Conservation (phyloP, 352 stramenopile species). For the Globisporangium rhizosaccharum region DNA sequence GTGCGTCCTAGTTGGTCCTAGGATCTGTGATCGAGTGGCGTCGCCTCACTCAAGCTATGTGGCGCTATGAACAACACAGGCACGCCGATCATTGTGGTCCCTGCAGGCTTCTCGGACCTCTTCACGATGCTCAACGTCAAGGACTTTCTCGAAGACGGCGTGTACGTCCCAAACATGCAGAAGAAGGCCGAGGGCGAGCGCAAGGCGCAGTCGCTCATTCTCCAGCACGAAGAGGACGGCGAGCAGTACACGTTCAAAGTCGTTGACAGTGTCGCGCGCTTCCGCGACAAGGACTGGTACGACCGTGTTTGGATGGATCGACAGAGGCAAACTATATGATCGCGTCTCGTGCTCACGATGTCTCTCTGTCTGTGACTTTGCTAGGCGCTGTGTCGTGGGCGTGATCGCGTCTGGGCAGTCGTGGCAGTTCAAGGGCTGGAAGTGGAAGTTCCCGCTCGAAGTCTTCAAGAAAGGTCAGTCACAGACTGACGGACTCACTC, state of each 20-base stretch:
- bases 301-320: slow-evolving; percentile 6
- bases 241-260: slow-evolving; percentile 84
- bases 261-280: slow-evolving; percentile 81
- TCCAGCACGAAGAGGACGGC: slow-evolving; percentile 79
- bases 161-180: slow-evolving; percentile 76
- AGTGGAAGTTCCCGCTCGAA: slow-evolving; percentile 89
- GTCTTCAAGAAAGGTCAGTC: slow-evolving; percentile 86
- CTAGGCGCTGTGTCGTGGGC: slow-evolving; percentile 81
- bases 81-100: slow-evolving; percentile 90
- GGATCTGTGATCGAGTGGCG: neutral
- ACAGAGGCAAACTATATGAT: too few species aligned
- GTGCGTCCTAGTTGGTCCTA: slow-evolving; percentile 9
- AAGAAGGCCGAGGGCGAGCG: slow-evolving; percentile 81
- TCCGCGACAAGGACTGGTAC: slow-evolving; percentile 86
- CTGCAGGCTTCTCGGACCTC: slow-evolving; percentile 79
- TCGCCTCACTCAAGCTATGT: neutral
- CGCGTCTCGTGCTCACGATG: neutral
- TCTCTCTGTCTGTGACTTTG: neutral
- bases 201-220: slow-evolving; percentile 79
- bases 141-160: slow-evolving; percentile 84
- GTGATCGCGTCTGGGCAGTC: slow-evolving; percentile 86
- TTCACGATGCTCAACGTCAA: slow-evolving; percentile 88
- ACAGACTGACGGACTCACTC: too few species aligned
- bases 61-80: slow-evolving; percentile 19
- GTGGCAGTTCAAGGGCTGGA: slow-evolving; percentile 93